Evolutionary conservation across 2,329 filamentous ascomycete species (phyloP), one percentile per base, ranked within the genome.

Genomic region (Calonectria fujianensis): DNA sequence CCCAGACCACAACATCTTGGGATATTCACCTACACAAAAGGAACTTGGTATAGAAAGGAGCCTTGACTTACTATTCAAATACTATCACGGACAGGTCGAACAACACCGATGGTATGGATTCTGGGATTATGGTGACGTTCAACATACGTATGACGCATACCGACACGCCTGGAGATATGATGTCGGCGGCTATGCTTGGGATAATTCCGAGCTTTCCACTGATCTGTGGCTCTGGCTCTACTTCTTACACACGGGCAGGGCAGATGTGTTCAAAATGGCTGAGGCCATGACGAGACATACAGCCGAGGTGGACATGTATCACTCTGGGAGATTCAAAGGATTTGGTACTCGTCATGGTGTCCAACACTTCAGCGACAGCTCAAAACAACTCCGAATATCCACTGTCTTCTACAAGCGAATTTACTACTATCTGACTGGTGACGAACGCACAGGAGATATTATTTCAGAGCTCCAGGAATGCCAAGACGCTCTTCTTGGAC

Each of bases 281-380:
- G 91, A 93, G 78, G 88, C 90, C 1, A 84, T 91, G 75, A 89
- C 89, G 0, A 85, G 90, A 4, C 91, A 93, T 75, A 91, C 90
- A 0, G 86, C 88, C 8, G 91, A 93, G 73, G 91, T 92, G 0
- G 91, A 93, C 76, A 88, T 90, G 0, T 93, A 93, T 78, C 91
- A 93, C 77, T 79, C 89, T 0, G 91, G 91, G 0, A 82, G 86
- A 11, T 91, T 87, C 81, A 91, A 89, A 69, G 91, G 91, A 0
- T 87, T 93, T 4, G 91, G 91, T 0, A 93, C 91, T 0, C 86
- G 91, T 3, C 91, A 93, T 73, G 91, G 91, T 2, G 90, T 93
- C 0, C 90, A 92, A 80, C 91, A 93, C 78, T 93, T 87, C 83
- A 83, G 87, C 32, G 91, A 93, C 77, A 91, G 89, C 74, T 87